Evolutionary conservation across 2,329 filamentous ascomycete genomes (phyloP).

Genomic region (Colletotrichum cordylinicola): DNA sequence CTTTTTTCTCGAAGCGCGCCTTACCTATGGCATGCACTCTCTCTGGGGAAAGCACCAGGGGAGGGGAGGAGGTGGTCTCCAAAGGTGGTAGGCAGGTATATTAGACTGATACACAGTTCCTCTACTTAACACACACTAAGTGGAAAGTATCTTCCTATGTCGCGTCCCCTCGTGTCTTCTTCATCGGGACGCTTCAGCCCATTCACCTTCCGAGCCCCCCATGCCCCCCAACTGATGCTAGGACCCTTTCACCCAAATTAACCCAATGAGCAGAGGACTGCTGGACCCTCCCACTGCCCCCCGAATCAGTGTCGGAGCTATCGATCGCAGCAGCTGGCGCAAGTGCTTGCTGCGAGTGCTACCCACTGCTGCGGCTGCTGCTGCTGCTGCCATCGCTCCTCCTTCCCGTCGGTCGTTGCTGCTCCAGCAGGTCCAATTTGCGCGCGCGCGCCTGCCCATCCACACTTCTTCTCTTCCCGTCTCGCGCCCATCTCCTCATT

Average conservation of each 20-base stretch:
- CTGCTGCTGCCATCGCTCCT: neutral
- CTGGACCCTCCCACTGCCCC: slow-evolving; percentile 11
- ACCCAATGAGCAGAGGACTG: slow-evolving; percentile 17
- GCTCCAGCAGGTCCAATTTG: slow-evolving; percentile 10
- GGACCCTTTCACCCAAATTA: slow-evolving; percentile 1
- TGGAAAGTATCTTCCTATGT: neutral
- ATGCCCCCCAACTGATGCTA: neutral
- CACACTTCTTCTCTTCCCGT: neutral
- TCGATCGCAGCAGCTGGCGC: neutral
- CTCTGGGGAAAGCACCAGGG: slow-evolving; percentile 10
- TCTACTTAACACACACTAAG: rapidly evolving
- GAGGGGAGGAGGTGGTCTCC: neutral
- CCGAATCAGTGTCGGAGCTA: neutral
- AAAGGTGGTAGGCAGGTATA: neutral
- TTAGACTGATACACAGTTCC: neutral
- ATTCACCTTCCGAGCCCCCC: neutral
- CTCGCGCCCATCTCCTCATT: neutral
- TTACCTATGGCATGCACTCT: neutral
- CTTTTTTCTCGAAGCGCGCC: neutral
- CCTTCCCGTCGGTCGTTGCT: neutral
- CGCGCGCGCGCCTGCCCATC: neutral
- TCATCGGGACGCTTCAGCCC: neutral
- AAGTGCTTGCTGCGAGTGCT: neutral
- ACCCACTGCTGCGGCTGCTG: neutral
- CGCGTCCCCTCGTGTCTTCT: neutral